phyloP scores from a whole-genome alignment of 192 early-diverging fungal species.

The Cladochytrium replicatum region DNA sequence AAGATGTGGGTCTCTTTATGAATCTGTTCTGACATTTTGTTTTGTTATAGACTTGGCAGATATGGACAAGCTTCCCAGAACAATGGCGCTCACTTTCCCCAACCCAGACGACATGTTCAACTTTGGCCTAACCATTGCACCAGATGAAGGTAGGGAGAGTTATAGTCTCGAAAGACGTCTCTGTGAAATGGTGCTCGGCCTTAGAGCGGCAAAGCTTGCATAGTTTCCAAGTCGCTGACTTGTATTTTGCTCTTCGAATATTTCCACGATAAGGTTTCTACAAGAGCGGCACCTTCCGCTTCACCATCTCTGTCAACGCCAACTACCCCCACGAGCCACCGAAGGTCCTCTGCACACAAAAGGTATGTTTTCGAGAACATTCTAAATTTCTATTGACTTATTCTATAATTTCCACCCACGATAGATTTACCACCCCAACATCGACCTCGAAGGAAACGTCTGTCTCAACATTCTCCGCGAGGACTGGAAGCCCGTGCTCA shows the following conservation, averaged over 20 bases:
- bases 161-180: no score
- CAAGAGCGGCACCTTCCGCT: constrained; percentile 68
- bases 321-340: constrained; percentile 95
- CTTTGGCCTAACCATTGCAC: constrained; percentile 72
- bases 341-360: constrained; percentile 80
- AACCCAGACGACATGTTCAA: constrained; percentile 70
- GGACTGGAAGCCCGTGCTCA: constrained; percentile 97
- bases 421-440: constrained; percentile 95
- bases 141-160: constrained; percentile 71
- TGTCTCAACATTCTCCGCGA: constrained; percentile 95
- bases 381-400: no score
- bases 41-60: constrained; percentile 72
- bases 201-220: no score
- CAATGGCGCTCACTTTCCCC: constrained; percentile 66
- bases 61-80: constrained; percentile 58
- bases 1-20: neutral
- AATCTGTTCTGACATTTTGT: neutral
- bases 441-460: constrained; percentile 91
- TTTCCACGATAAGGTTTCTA: constrained; percentile 72
- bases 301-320: constrained; percentile 69
- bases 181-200: no score
- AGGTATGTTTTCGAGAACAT: no score
- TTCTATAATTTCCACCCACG: no score
- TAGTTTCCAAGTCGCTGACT: no score
- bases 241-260: no score